These are phyloP conservation scores for Platanthera guangdongensis DNA, from an alignment of 106 monocot species.

Conservation along the genomic window DNA sequence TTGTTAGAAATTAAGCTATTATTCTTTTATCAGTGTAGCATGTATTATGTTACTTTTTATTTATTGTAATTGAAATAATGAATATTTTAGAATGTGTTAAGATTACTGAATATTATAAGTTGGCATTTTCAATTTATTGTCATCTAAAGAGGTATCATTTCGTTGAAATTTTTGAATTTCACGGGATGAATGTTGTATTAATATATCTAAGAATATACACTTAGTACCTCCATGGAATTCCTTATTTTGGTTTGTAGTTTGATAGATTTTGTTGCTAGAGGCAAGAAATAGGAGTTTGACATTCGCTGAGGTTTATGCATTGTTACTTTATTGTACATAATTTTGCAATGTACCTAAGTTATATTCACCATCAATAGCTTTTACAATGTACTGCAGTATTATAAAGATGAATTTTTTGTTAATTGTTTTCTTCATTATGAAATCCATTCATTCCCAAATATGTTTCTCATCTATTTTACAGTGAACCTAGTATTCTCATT, in stretches of 20 bases:
- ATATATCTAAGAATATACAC: background rate
- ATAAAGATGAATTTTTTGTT: background rate
- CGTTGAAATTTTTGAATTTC: background rate
- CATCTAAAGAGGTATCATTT: background rate
- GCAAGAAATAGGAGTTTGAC: background rate
- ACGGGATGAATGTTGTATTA: background rate
- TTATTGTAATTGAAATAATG: background rate
- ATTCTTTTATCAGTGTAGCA: background rate
- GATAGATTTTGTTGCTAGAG: background rate
- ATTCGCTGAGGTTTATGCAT: background rate
- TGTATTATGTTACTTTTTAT: background rate
- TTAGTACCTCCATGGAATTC: background rate
- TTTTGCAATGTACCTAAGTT: background rate
- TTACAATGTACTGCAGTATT: background rate
- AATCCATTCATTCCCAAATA: background rate
- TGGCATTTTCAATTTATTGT: background rate
- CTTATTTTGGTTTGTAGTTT: background rate
- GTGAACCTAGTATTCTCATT: background rate
- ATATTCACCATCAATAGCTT: background rate
- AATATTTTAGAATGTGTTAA: background rate
- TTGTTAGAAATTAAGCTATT: background rate
- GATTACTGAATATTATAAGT: background rate
- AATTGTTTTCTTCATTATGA: background rate
- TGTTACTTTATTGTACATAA: background rate
- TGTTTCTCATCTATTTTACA: background rate